phyloP scores from a whole-genome alignment of 83 land plant species.

The Larix sibirica region DNA sequence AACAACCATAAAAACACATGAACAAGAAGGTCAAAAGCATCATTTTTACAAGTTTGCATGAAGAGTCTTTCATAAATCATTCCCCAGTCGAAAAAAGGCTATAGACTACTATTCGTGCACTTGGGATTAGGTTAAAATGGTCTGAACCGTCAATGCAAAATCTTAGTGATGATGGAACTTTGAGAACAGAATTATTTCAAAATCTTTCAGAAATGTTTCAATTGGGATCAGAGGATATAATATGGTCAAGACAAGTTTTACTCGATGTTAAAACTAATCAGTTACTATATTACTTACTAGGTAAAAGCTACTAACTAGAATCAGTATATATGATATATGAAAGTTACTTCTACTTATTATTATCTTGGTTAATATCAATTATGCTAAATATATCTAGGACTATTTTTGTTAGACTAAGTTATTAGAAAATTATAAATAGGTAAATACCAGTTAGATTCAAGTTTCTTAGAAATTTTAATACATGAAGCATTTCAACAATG shows the following conservation, averaged over 20 bases:
- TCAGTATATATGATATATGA: not conserved
- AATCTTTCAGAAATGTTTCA: too few species aligned
- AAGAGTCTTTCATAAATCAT: not conserved
- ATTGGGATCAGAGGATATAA: too few species aligned
- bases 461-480: not conserved
- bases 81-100: not conserved
- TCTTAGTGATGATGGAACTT: not conserved
- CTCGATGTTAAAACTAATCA: not conserved
- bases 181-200: not conserved
- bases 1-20: not conserved
- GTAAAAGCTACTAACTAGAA: not conserved
- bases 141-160: not conserved
- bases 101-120: not conserved
- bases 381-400: not conserved
- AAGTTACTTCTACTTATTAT: not conserved
- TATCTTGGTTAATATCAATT: not conserved
- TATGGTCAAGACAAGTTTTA: too few species aligned
- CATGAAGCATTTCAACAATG: not conserved
- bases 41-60: not conserved
- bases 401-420: not conserved
- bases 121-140: not conserved
- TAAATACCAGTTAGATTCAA: not conserved
- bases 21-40: not conserved
- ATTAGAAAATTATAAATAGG: not conserved
- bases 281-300: not conserved